phyloP scores from a whole-genome alignment of 2,329 filamentous ascomycete genomes.

The Pseudogymnoascus sp. region DNA sequence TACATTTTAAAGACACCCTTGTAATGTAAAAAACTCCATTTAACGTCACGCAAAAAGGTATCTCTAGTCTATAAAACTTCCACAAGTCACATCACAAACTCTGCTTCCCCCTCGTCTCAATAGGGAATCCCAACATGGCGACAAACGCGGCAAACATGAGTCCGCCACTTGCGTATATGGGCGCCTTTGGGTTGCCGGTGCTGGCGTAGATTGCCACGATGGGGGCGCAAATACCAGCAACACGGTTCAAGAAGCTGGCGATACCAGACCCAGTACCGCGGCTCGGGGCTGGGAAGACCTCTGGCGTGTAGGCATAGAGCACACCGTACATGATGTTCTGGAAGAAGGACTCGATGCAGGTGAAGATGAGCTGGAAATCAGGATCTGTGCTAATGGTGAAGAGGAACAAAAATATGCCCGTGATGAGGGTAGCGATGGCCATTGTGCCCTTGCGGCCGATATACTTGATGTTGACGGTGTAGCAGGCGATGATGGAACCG shows the following conservation, averaged over 20 bases:
- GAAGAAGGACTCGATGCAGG: conserved; percentile 60
- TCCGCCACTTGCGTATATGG: conserved; percentile 48
- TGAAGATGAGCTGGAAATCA: conserved; percentile 53
- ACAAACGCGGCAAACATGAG: conserved; percentile 52
- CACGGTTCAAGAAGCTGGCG: conserved; percentile 60
- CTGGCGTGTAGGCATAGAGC: conserved; percentile 68
- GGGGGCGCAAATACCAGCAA: conserved; percentile 59
- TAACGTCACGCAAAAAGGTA: neutral
- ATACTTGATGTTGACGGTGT: conserved; percentile 57
- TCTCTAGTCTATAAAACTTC: neutral
- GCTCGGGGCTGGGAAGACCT: conserved; percentile 65
- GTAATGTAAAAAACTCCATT: neutral
- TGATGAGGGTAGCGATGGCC: conserved; percentile 56
- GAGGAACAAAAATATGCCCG: conserved; percentile 61
- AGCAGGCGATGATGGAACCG: conserved; percentile 66
- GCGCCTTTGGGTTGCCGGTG: conserved; percentile 39
- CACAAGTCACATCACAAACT: conserved; percentile 33
- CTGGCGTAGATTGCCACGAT: conserved; percentile 50
- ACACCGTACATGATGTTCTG: conserved; percentile 74
- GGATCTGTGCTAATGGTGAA: conserved; percentile 47
- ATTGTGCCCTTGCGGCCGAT: conserved; percentile 66
- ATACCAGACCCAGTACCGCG: conserved; percentile 66
- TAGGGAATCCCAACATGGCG: conserved; percentile 51
- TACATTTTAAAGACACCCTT: too few relatives aligned
- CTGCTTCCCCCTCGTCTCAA: conserved; percentile 53